Conservation (phyloP, 208 protist genomes). For the Porcisia hertigi region DNA sequence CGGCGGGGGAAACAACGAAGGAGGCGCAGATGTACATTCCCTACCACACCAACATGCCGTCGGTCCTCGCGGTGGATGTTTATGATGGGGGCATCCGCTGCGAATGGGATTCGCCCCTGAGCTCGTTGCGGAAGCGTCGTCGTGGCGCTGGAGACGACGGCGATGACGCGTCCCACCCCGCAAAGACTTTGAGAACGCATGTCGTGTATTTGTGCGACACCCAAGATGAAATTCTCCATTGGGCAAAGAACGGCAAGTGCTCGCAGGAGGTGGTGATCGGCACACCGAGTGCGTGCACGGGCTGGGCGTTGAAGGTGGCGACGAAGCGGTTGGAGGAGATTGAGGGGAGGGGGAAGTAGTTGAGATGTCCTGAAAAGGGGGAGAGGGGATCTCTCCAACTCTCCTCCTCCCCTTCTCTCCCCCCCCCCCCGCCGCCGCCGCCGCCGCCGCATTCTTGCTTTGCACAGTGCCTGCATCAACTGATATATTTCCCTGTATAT, state of each 20-base stretch:
- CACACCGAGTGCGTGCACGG: conserved; percentile 72
- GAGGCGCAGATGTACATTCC: conserved; percentile 25
- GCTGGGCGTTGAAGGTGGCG: conserved; percentile 44
- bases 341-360: neutral
- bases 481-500: neutral
- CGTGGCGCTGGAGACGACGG: conserved; percentile 9
- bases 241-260: conserved; percentile 71
- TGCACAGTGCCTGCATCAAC: too few species aligned
- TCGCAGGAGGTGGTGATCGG: conserved; percentile 72
- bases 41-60: conserved; percentile 47
- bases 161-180: neutral
- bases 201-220: conserved; percentile 47
- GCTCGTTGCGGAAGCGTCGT: neutral
- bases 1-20: conserved; percentile 8
- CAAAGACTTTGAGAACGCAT: conserved; percentile 8
- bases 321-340: conserved; percentile 21
- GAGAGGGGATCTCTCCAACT: neutral
- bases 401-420: neutral
- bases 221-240: conserved; percentile 51
- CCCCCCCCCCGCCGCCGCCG: neutral
- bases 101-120: conserved; percentile 19
- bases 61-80: conserved; percentile 40
- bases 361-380: neutral
- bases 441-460: too few species aligned
- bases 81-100: conserved; percentile 46